Evolutionary conservation across 768 basidiomycete species (phyloP), one percentile per base, ranked within the genome.

Genomic region (Leccinellum luteum): DNA sequence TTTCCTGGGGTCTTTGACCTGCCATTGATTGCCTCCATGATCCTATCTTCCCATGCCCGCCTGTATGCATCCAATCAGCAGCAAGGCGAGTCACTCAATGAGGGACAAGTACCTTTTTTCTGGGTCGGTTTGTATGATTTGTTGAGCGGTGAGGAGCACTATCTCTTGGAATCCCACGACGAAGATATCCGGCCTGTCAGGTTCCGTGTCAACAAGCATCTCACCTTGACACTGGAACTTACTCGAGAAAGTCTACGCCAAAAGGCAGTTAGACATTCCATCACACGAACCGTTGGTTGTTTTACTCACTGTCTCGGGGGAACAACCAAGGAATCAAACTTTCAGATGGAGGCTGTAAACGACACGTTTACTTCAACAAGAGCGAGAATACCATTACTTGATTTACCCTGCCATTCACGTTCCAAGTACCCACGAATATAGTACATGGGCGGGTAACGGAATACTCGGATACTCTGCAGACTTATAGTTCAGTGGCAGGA

Each of bases 111-210:
- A 89, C 92, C 85, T 83, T 75, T 93, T 94, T 68, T 94, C 93
- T 1, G 95, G 94, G 73, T 98, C 95, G 6, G 94, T 89, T 71
- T 97, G 94, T 15, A 98, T 80, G 44, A 99, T 98, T 70, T 98
- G 95, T 66, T 95, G 93, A 3, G 97, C 93, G n/a, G 93, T 98
- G 48, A 99, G 81, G 4, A 94, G 94, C 0, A 99, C 97, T 53
- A 99, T 94, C 73, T 99, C 97, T 73, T 99, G 95, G 69, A 98
- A 97, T 2, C 91, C 92, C 28, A 98, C 78, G 21, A 87, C 87
- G 69, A 96, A 87, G 60, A 98, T 85, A 67, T 98, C 94, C 6
- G 94, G 94, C 45, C 90, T 91, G 53, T 35, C 48, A 25, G 19
- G 48, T 61, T 45, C 52, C 17, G 12, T 15, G 8, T 67, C 57